phyloP scores from a whole-genome alignment of 2,329 filamentous ascomycete genomes.

The Phaeoacremonium minimum region DNA sequence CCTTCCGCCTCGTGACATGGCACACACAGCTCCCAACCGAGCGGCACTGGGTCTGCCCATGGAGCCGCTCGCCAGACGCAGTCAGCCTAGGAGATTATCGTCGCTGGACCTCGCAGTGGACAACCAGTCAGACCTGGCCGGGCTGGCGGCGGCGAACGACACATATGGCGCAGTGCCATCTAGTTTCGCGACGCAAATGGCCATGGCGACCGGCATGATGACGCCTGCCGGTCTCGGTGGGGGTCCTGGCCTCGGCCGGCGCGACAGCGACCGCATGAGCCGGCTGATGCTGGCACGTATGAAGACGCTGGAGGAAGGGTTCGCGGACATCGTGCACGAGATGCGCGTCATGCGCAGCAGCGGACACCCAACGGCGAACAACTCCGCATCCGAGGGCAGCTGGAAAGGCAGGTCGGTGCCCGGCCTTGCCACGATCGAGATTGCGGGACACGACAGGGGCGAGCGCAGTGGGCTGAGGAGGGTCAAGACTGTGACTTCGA shows the following conservation, averaged over 20 bases:
- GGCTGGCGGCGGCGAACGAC: slow-evolving; percentile 55
- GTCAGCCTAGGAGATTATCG: slow-evolving; percentile 41
- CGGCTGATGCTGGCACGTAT: slow-evolving; percentile 82
- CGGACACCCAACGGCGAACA: slow-evolving; percentile 42
- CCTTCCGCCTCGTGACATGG: slow-evolving; percentile 43
- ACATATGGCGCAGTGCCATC: slow-evolving; percentile 62
- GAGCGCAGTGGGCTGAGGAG: slow-evolving; percentile 15
- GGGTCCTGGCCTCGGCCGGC: slow-evolving; percentile 31
- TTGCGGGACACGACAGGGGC: slow-evolving; percentile 24
- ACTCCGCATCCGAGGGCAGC: slow-evolving; percentile 43
- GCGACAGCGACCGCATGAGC: slow-evolving; percentile 65
- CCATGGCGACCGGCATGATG: slow-evolving; percentile 60
- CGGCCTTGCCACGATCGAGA: slow-evolving; percentile 19
- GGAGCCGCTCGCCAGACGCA: slow-evolving; percentile 36
- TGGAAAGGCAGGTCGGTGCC: slow-evolving; percentile 7
- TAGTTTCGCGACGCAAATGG: slow-evolving; percentile 80
- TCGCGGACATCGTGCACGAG: slow-evolving; percentile 80
- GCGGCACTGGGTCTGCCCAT: slow-evolving; percentile 45
- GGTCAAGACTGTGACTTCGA: slow-evolving; percentile 17
- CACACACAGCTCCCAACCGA: slow-evolving; percentile 52
- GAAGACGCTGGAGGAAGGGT: slow-evolving; percentile 89
- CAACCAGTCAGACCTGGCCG: slow-evolving; percentile 59
- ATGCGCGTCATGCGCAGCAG: slow-evolving; percentile 57
- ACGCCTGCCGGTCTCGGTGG: slow-evolving; percentile 42
- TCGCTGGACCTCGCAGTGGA: slow-evolving; percentile 66